phyloP scores from a whole-genome alignment of 371 early-diverging fungal species.

The Funneliformis caledonium region DNA sequence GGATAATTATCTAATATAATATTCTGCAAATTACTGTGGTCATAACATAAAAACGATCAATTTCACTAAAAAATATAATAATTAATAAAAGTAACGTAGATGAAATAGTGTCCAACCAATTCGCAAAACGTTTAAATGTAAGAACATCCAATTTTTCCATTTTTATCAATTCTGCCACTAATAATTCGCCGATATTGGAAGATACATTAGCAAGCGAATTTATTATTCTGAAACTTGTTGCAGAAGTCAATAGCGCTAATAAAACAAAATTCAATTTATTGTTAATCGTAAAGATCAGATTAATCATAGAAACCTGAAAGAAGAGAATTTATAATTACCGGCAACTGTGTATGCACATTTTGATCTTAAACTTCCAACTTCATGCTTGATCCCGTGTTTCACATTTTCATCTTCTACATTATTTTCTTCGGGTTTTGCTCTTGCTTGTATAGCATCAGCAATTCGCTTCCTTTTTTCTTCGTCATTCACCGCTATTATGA shows the following conservation, averaged over 20 bases:
- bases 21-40: slow-evolving; percentile 6
- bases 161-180: slow-evolving; percentile 9
- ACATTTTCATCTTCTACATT: background rate
- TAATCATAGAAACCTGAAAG: background rate
- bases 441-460: slow-evolving; percentile 4
- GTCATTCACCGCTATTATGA: background rate
- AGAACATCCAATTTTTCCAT: background rate
- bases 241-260: background rate
- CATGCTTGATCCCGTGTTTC: background rate
- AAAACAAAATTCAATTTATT: background rate
- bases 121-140: background rate
- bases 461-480: slow-evolving; percentile 1
- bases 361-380: background rate
- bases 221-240: background rate
- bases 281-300: background rate
- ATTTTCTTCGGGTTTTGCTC: background rate
- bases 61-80: background rate
- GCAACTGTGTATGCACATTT: background rate
- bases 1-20: slow-evolving; percentile 10
- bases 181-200: background rate
- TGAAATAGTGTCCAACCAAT: background rate
- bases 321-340: background rate
- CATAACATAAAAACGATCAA: background rate
- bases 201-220: background rate
- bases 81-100: background rate